A percentile compares a stretch with the other conserved stretches of the same genome.
Evolutionary conservation across 2,329 filamentous ascomycete genomes (phyloP).

Genomic region (Neonectria hederae): DNA sequence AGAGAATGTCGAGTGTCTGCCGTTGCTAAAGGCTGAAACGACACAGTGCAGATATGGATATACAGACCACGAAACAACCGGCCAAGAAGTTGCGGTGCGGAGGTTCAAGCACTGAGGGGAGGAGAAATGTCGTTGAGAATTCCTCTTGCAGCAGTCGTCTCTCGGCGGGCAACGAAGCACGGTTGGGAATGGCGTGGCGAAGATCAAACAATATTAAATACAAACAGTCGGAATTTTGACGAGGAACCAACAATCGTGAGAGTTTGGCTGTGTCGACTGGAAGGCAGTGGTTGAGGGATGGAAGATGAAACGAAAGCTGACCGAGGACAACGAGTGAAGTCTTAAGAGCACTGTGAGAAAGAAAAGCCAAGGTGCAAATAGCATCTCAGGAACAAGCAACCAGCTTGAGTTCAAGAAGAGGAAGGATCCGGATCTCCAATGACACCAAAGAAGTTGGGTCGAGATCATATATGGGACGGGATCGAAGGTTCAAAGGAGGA

Average conservation of each 20-base stretch:
- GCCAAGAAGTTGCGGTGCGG: constrained; percentile 16
- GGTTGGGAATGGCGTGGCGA: not conserved
- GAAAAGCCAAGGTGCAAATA: constrained; percentile 10
- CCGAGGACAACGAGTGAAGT: constrained; percentile 15
- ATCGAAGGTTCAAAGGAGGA: constrained; percentile 31
- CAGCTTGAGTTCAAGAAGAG: constrained; percentile 19
- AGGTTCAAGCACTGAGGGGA: constrained; percentile 26
- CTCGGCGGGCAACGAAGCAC: not conserved
- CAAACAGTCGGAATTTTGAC: constrained; percentile 6
- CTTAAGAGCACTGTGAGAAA: constrained; percentile 7
- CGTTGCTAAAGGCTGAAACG: constrained; percentile 30
- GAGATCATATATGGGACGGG: constrained; percentile 41
- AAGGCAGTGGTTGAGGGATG: constrained; percentile 12
- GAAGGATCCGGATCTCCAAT: constrained; percentile 12
- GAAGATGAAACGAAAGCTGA: constrained; percentile 17
- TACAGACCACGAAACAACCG: constrained; percentile 25
- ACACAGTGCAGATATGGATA: constrained; percentile 33
- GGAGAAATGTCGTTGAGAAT: constrained; percentile 9
- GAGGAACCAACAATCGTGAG: constrained; percentile 10
- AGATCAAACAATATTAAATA: not conserved
- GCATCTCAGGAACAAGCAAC: constrained; percentile 23
- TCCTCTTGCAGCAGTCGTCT: not conserved
- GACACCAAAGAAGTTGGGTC: constrained; percentile 28
- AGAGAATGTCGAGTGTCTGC: constrained; percentile 17
- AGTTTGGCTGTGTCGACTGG: not conserved